phyloP scores from a whole-genome alignment of 192 early-diverging fungal genomes.

The Funneliformis geosporum region DNA sequence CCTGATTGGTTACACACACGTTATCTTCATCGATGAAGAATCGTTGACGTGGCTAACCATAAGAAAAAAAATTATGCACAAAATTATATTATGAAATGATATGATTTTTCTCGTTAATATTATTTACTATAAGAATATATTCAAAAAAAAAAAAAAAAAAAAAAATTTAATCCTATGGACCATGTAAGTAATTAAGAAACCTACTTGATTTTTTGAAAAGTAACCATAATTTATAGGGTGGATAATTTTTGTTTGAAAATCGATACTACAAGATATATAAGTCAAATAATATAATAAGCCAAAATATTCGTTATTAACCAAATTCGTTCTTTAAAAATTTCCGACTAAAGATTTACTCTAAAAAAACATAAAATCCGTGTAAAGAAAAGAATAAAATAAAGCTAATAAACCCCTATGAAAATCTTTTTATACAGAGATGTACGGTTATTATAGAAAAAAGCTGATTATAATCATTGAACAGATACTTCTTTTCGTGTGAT shows the following conservation, averaged over 20 bases:
- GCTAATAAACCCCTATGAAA: too few relatives aligned
- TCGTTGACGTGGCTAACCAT: slow-evolving; percentile 54
- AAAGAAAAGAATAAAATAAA: not conserved
- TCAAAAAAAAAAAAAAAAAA: not conserved
- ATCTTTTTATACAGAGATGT: not conserved
- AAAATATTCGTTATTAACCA: not conserved
- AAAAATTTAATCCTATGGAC: not conserved
- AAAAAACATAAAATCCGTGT: not conserved
- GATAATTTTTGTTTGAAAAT: slow-evolving; percentile 51
- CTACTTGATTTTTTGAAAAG: slow-evolving; percentile 33
- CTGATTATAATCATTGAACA: too few relatives aligned
- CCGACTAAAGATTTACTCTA: not conserved
- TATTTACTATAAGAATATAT: too few relatives aligned
- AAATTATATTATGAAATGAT: too few relatives aligned
- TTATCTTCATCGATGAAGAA: slow-evolving; percentile 54
- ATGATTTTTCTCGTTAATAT: too few relatives aligned
- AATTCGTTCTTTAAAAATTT: not conserved
- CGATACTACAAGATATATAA: slow-evolving; percentile 31
- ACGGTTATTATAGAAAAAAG: not conserved
- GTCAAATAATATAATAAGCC: not conserved
- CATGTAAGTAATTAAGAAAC: not conserved
- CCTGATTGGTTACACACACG: slow-evolving; percentile 55
- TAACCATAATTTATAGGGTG: slow-evolving; percentile 63
- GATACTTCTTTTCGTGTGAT: too few relatives aligned
- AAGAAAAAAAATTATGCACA: not conserved